phyloP scores from a whole-genome alignment of 2,329 filamentous ascomycete genomes.

The Ascocoryne sarcoides region DNA sequence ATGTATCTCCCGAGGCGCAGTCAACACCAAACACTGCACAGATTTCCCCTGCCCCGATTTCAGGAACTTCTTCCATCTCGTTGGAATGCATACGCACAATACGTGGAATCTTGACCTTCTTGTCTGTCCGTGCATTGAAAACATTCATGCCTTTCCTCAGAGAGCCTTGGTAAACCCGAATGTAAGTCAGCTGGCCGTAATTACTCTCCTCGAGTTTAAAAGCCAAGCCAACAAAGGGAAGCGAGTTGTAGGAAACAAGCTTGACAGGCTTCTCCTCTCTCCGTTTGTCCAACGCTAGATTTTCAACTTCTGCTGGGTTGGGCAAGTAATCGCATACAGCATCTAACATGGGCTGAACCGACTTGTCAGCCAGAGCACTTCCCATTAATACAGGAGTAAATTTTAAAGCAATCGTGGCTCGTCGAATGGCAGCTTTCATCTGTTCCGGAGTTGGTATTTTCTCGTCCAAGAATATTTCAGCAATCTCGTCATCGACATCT shows the following conservation, averaged over 20 bases:
- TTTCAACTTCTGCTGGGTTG: conserved; percentile 82
- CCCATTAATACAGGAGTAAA: conserved; percentile 97
- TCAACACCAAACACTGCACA: conserved; percentile 98
- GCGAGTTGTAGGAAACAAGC: conserved; percentile 83
- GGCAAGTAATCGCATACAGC: conserved; percentile 94
- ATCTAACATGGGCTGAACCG: conserved; percentile 92
- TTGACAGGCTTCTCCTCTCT: conserved; percentile 72
- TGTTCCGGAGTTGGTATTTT: conserved; percentile 67
- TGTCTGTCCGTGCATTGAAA: conserved; percentile 87
- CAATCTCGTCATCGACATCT: conserved; percentile 96
- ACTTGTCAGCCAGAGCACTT: conserved; percentile 88
- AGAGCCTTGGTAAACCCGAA: conserved; percentile 92
- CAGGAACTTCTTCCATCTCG: conserved; percentile 93
- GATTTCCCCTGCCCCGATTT: conserved; percentile 93
- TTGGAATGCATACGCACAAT: conserved; percentile 99
- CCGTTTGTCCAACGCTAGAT: conserved; percentile 77
- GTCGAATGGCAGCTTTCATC: conserved; percentile 85
- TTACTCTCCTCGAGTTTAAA: conserved; percentile 99
- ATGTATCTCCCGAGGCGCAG: conserved; percentile 95
- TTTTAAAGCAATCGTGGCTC: conserved; percentile 79
- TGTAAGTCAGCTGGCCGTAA: conserved; percentile 96
- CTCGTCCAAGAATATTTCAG: conserved; percentile 89
- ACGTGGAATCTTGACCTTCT: conserved; percentile 92
- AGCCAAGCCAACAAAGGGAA: conserved; percentile 89
- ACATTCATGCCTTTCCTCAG: conserved; percentile 83